Evolutionary conservation across 805 yeast genomes (phyloP).

Genomic region (Lachancea lanzarotensis): DNA sequence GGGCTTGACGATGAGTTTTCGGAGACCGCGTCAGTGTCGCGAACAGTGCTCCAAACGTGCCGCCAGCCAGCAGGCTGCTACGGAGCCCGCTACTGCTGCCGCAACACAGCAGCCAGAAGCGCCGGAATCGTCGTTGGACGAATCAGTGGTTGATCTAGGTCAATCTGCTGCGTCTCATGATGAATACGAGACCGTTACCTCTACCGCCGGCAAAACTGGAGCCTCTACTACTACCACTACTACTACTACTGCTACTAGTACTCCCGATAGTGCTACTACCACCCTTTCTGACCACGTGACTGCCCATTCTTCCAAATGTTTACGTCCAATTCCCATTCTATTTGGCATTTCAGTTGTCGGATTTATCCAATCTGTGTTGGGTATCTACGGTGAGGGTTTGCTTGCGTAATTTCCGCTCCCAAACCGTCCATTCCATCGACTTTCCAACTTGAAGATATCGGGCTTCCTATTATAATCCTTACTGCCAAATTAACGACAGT

Average conservation of each 20-base stretch:
- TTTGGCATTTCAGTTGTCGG: conserved; percentile 6
- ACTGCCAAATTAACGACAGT: no score
- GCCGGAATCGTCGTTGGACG: conserved; percentile 11
- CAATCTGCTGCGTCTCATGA: background rate
- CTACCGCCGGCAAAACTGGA: no score
- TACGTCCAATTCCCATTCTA: conserved; percentile 5
- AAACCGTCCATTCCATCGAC: no score
- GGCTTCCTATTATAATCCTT: no score
- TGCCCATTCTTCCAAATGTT: conserved; percentile 9
- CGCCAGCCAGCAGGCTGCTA: background rate
- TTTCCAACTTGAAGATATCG: no score
- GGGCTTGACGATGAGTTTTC: background rate
- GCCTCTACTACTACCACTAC: no score
- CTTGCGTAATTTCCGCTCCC: conserved; percentile 8
- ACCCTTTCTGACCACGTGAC: conserved; percentile 6
- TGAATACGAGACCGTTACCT: background rate
- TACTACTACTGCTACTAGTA: background rate
- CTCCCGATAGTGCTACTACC: background rate
- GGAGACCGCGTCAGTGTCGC: conserved; percentile 2
- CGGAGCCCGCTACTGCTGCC: background rate
- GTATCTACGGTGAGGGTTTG: conserved; percentile 32
- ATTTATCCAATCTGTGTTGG: conserved; percentile 27
- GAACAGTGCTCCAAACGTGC: conserved; percentile 1
- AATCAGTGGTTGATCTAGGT: conserved; percentile 28
- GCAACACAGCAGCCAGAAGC: background rate